Percentiles rank a stretch among this genome's conserved stretches.
phyloP scores from a whole-genome alignment of 345 rosid genomes.

The Eucalyptus paniculata region DNA sequence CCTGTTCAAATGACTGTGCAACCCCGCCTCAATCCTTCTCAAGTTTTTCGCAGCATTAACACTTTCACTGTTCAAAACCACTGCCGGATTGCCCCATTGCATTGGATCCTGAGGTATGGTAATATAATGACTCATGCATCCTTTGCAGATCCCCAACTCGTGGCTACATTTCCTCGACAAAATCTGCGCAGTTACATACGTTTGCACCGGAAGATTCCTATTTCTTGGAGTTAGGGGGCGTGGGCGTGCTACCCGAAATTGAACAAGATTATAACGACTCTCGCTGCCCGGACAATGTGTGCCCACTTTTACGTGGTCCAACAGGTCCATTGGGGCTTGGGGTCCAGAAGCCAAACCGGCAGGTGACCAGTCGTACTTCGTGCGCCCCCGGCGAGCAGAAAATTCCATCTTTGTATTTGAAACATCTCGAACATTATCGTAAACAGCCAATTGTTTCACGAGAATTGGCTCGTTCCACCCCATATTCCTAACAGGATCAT shows the following conservation, averaged over 20 bases:
- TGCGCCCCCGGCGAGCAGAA: background rate
- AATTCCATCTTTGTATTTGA: background rate
- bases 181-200: background rate
- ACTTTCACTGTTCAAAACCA: background rate
- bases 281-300: background rate
- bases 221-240: conserved; percentile 6
- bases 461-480: background rate
- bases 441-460: background rate
- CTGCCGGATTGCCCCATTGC: background rate
- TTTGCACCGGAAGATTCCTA: background rate
- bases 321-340: background rate
- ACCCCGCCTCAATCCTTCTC: background rate
- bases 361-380: background rate
- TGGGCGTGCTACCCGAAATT: background rate
- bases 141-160: background rate
- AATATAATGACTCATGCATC: background rate
- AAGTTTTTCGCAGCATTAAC: background rate
- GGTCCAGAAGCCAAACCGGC: background rate
- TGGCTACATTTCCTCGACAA: background rate
- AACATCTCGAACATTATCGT: background rate
- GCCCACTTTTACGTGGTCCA: background rate
- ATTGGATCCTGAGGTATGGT: background rate
- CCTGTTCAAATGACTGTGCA: background rate
- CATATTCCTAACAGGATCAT: background rate
- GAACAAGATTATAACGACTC: background rate